Conservation (phyloP, 2,329 filamentous ascomycete species). For the Venturia nashicola region DNA sequence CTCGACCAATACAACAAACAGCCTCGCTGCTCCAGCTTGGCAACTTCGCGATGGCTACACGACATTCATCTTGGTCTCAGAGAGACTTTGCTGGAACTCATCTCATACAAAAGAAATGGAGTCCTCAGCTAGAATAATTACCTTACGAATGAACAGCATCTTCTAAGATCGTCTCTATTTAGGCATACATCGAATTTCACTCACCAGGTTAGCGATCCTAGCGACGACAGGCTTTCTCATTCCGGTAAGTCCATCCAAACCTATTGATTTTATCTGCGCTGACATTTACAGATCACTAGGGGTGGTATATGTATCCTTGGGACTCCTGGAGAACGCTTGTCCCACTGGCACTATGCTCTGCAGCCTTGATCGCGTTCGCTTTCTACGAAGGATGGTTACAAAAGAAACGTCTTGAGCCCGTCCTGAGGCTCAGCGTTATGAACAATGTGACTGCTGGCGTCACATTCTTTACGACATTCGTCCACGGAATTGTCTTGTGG, state of each 20-base stretch:
- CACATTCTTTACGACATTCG: constrained; percentile 39
- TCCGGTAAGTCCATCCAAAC: constrained; percentile 20
- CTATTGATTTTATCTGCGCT: too few species aligned
- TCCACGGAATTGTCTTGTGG: constrained; percentile 26
- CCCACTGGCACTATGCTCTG: constrained; percentile 44
- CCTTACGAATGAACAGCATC: background rate
- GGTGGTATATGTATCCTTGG: constrained; percentile 58
- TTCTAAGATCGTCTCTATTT: background rate
- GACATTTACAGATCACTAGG: constrained; percentile 37
- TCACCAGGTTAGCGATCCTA: background rate
- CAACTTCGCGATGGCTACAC: background rate
- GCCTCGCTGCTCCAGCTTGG: background rate
- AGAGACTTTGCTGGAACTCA: background rate
- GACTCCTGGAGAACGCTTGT: constrained; percentile 48
- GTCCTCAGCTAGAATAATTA: background rate
- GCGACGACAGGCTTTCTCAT: constrained; percentile 48
- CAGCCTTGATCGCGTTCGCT: constrained; percentile 27
- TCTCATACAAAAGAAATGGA: background rate
- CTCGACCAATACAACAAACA: background rate
- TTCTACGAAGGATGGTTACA: constrained; percentile 43
- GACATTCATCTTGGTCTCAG: background rate
- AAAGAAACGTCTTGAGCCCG: constrained; percentile 28
- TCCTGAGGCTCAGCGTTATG: constrained; percentile 34
- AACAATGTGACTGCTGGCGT: constrained; percentile 37
- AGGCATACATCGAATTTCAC: too few species aligned